Evolutionary conservation across 257 asterid genomes (phyloP), one percentile per base, ranked within the genome.

Genomic region (Gentiana macrophylla): DNA sequence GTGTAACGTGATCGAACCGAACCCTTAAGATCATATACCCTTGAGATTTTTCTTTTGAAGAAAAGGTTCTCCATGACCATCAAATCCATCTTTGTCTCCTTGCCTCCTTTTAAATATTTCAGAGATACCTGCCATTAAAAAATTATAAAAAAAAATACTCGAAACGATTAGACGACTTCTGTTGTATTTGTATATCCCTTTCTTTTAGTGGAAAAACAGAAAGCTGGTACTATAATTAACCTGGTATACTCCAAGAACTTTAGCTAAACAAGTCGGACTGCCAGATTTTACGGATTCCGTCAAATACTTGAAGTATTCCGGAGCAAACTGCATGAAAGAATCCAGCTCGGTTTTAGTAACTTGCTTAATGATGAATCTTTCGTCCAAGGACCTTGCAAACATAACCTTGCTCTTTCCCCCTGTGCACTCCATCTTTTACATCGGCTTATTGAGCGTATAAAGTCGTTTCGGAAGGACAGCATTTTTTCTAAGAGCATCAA

Each of bases 11-110:
- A 80, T 55, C 95, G 67, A 13, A 71, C 66, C 1, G 97, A 92
- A 11, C 99, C 99, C 76, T 92, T 92, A 32, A 92, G 91, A 72
- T 92, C 99, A 51, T 92, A 92, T 33, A 85, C 82, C 62, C 75
- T 75, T 0, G 91, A 80, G 53, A 92, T 84, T 41, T 46, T 88
- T 70, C 90, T 77, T 60, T 71, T 62, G 50, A 68, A 88, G 79
- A 92, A 92, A 43, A 92, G 94, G 77, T 92, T 92, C 88, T 92
- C 99, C 97, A 88, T 92, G 61, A 88, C 94, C 86, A 88, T 88
- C 70, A 92, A 55, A 67, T 92, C 99, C 89, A 92, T 85, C 68
- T 88, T 92, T 67, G 77, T 80, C 66, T 92, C 99, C 66, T 83
- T 85, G 35, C 95, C 90, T 12, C 95, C 83, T 70, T 79, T 92